These are phyloP conservation scores for Immersiporthe knoxdaviesiana DNA, from an alignment of 2,329 filamentous ascomycete species.

Conservation along the genomic window DNA sequence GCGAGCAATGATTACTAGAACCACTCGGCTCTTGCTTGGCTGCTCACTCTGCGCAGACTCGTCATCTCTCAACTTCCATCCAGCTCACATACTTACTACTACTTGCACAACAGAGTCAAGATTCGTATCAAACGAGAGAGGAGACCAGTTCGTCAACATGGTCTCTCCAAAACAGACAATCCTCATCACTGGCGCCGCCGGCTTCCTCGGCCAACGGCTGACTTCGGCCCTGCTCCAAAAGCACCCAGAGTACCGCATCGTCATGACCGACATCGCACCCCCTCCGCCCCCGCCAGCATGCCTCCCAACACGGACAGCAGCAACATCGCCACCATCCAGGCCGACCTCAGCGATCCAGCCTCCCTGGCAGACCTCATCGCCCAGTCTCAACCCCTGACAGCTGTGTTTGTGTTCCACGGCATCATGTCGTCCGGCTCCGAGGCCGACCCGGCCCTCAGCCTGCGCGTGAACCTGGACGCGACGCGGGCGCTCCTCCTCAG, in stretches of 20 bases:
- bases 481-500: conserved; percentile 27
- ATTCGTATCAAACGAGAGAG: no score
- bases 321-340: conserved; percentile 18
- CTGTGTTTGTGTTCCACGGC: conserved; percentile 63
- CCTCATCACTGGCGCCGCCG: conserved; percentile 66
- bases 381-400: conserved; percentile 23
- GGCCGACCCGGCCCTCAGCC: conserved; percentile 53
- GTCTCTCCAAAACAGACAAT: conserved; percentile 39
- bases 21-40: background rate
- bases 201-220: conserved; percentile 67
- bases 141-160: conserved; percentile 1
- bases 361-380: conserved; percentile 26
- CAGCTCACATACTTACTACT: background rate
- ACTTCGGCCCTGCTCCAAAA: conserved; percentile 56
- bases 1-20: background rate
- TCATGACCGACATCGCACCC: conserved; percentile 52
- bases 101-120: background rate
- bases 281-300: conserved; percentile 11
- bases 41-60: background rate
- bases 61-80: background rate
- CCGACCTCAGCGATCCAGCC: conserved; percentile 24
- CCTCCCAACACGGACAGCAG: conserved; percentile 8
- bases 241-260: conserved; percentile 45
- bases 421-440: conserved; percentile 67
- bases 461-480: conserved; percentile 26